Base-by-base conservation (phyloP, 2,329 filamentous ascomycete species). In the Colletotrichum cordylinicola region DNA sequence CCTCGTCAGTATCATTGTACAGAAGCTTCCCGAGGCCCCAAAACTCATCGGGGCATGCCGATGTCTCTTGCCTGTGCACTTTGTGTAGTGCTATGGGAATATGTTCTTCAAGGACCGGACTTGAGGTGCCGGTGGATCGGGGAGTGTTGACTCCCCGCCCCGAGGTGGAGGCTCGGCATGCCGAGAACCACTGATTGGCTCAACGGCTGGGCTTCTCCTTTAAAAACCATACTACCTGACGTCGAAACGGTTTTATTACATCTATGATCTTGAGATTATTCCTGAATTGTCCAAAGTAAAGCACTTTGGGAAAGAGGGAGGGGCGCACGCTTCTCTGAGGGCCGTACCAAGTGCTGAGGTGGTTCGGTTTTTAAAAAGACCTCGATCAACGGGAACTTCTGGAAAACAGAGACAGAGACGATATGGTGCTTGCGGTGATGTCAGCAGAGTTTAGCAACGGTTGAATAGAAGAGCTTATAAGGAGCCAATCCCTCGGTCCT, bases 401-500 rank as follows among this genome's bases (percentile, higher is more conserved):
- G 16, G 16, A 18, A 43, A 43, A 18, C 2, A 39, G 16, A 9
- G 37, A 9, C 37, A 43, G 37, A 8, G 18, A 16, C 37, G 8
- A 18, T n/a, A 10, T n/a, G 2, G 1, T 48, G 5, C 18, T n/a
- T 12, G 39, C 3, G 9, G 39, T 4, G 5, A 4, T 48, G 18
- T 21, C 5, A 2, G 18, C 1, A 7, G 9, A 48, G n/a, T 12
- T 10, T 48, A 12, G 5, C 43, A 3, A 21, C 18, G 1, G 18
- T 21, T 21, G 43, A 21, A 18, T 1, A 4, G 18, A 12, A 48
- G 10, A 21, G 43, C 18, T 1, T 12, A 48, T 12, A 48, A 1
- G 18, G 5, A 48, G 6, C 0, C 18, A 21, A 0, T 9, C 21
- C 9, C 18, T 21, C n/a, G n/a, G 1, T 1, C n/a, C 5, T 48